Percentiles rank a stretch among this genome's conserved stretches.
Evolutionary conservation across 2,329 filamentous ascomycete genomes (phyloP).

Genomic region (Aspergillus cejpii): DNA sequence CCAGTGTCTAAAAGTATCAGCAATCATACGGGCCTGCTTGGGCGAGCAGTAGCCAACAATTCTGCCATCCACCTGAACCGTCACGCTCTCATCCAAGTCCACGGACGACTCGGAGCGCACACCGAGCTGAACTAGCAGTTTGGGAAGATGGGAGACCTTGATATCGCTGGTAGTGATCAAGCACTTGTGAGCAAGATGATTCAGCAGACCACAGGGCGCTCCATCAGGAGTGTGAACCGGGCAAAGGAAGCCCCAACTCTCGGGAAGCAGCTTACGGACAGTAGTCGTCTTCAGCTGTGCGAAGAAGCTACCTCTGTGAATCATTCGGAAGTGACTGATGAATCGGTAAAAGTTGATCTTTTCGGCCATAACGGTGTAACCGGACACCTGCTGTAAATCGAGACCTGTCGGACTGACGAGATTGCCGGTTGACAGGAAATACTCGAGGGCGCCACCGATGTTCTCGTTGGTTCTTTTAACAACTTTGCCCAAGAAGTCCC

Average conservation of each 20-base stretch:
- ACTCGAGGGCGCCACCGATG: constrained; percentile 77
- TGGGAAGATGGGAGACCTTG: constrained; percentile 68
- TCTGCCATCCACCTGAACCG: constrained; percentile 82
- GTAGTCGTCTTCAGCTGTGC: constrained; percentile 95
- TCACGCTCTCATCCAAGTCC: constrained; percentile 73
- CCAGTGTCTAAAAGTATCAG: constrained; percentile 85
- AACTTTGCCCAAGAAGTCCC: constrained; percentile 71
- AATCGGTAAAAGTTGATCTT: constrained; percentile 99
- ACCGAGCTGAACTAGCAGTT: constrained; percentile 70
- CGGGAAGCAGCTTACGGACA: constrained; percentile 87
- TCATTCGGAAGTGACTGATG: constrained; percentile 98
- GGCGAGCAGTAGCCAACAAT: constrained; percentile 88
- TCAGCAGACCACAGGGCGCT: constrained; percentile 85
- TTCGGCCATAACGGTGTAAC: constrained; percentile 93
- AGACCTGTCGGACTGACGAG: constrained; percentile 83
- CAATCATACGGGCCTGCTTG: constrained; percentile 70
- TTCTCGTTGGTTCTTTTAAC: constrained; percentile 81
- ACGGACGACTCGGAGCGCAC: constrained; percentile 69
- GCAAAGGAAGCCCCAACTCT: constrained; percentile 97
- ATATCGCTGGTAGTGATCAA: constrained; percentile 70
- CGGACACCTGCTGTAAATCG: constrained; percentile 88
- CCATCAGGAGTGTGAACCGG: constrained; percentile 97
- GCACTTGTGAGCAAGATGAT: constrained; percentile 93
- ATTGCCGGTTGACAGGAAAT: constrained; percentile 95
- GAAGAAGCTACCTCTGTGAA: constrained; percentile 98